Conservation (phyloP, 2,329 filamentous ascomycete species). For the Aureobasidium lini region DNA sequence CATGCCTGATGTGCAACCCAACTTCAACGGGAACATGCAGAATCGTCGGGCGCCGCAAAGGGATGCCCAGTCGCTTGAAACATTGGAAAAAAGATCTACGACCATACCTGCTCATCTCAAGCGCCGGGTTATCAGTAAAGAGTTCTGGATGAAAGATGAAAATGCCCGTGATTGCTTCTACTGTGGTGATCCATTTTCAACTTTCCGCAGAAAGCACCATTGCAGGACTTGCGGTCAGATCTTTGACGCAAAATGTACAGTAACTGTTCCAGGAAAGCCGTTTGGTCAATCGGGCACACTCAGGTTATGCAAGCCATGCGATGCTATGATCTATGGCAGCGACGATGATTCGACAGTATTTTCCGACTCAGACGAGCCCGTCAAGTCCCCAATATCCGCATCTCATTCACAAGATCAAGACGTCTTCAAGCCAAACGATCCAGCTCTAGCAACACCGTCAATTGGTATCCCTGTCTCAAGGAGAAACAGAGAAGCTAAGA, state of each 20-base stretch:
- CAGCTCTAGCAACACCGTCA: conserved; percentile 45
- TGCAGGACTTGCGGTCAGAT: conserved; percentile 96
- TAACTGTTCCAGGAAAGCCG: conserved; percentile 75
- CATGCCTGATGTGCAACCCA: conserved; percentile 12
- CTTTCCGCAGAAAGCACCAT: conserved; percentile 92
- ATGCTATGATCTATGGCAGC: conserved; percentile 82
- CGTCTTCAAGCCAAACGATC: conserved; percentile 12
- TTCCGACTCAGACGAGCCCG: conserved; percentile 55
- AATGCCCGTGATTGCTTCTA: conserved; percentile 96
- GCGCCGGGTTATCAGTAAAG: conserved; percentile 81
- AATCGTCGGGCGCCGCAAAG: not conserved
- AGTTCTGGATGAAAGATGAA: conserved; percentile 99
- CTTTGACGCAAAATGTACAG: conserved; percentile 93
- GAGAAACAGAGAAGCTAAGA: conserved; percentile 65
- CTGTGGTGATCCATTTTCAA: conserved; percentile 83
- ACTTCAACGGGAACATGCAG: conserved; percentile 15
- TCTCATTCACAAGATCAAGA: conserved; percentile 5
- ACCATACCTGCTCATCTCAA: conserved; percentile 56
- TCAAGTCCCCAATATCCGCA: not conserved
- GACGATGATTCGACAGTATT: conserved; percentile 92
- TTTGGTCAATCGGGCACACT: conserved; percentile 82
- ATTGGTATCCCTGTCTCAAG: conserved; percentile 60
- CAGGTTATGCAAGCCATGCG: conserved; percentile 86
- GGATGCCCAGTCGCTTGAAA: not conserved
- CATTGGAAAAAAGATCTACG: not conserved